phyloP scores from a whole-genome alignment of 345 rosid species.

The Gossypium bickii region DNA sequence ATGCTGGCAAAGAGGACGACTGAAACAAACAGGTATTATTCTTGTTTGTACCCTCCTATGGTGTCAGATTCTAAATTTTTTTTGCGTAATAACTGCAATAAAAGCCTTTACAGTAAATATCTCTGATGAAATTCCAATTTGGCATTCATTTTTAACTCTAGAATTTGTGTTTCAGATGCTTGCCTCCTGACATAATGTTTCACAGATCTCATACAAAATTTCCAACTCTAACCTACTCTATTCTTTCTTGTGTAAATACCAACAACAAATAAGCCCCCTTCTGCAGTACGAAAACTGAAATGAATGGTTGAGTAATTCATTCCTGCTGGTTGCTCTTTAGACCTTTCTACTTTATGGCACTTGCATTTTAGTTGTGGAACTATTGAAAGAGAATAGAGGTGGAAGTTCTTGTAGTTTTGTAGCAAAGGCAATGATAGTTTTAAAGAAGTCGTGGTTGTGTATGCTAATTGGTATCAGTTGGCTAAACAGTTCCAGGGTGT shows the following conservation, averaged over 20 bases:
- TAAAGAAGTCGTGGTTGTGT: background rate
- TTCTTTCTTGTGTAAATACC: background rate
- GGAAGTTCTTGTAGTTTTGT: background rate
- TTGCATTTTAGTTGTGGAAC: background rate
- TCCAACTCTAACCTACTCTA: background rate
- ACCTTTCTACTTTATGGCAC: background rate
- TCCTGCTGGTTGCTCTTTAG: background rate
- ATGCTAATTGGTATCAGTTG: background rate
- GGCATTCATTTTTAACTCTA: background rate
- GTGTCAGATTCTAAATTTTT: background rate
- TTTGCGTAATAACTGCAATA: background rate
- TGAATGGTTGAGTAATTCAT: background rate
- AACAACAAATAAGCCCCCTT: background rate
- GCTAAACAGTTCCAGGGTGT: background rate
- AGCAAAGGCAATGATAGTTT: background rate
- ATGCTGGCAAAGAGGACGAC: constrained; percentile 83
- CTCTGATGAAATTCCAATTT: background rate
- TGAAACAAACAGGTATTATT: constrained; percentile 54
- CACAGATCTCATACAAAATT: background rate
- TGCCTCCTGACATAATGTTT: background rate
- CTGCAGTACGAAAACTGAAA: background rate
- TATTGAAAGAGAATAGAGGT: background rate
- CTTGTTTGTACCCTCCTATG: background rate
- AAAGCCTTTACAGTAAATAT: background rate
- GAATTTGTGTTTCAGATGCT: background rate